Conservation (phyloP, 2,329 filamentous ascomycete species). For the Claviceps pusilla region DNA sequence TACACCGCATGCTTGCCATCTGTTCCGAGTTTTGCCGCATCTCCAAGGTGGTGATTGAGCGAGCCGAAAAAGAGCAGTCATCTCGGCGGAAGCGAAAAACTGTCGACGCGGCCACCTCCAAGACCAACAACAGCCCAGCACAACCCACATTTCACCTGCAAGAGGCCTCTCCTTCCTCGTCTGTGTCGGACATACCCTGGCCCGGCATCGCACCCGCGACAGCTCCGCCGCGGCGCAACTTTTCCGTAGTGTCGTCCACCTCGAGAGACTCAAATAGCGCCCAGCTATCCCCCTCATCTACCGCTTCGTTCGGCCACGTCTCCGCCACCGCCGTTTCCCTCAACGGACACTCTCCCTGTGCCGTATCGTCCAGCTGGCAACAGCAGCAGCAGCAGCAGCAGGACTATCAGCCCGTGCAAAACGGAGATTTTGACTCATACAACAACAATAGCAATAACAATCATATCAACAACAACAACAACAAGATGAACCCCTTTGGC, state of each 20-base stretch:
- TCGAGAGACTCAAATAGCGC: slow-evolving; percentile 6
- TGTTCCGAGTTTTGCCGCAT: slow-evolving; percentile 97
- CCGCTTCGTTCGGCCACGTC: slow-evolving; percentile 11
- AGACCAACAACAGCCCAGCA: slow-evolving; percentile 6
- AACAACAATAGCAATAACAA: slow-evolving; percentile 11
- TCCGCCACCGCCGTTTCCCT: slow-evolving; percentile 9
- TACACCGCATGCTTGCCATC: slow-evolving; percentile 84
- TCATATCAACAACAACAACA: slow-evolving; percentile 8
- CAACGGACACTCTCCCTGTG: slow-evolving; percentile 29
- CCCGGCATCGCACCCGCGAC: neutral
- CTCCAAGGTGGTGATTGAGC: slow-evolving; percentile 78
- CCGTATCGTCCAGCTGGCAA: slow-evolving; percentile 21
- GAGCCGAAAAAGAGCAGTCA: slow-evolving; percentile 70
- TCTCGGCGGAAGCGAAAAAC: slow-evolving; percentile 70
- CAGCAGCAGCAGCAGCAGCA: slow-evolving; percentile 21
- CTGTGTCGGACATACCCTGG: slow-evolving; percentile 3
- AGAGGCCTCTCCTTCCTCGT: neutral
- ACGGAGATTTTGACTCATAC: slow-evolving; percentile 28
- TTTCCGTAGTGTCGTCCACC: slow-evolving; percentile 1
- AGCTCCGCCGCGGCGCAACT: slow-evolving; percentile 2
- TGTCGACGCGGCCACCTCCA: neutral
- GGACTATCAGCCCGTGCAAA: slow-evolving; percentile 23
- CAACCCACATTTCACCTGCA: neutral
- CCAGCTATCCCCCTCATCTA: slow-evolving; percentile 15
- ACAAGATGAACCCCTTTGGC: slow-evolving; percentile 27